Conservation (phyloP, 108 stramenopile species). For the Epithemia pelagica region DNA sequence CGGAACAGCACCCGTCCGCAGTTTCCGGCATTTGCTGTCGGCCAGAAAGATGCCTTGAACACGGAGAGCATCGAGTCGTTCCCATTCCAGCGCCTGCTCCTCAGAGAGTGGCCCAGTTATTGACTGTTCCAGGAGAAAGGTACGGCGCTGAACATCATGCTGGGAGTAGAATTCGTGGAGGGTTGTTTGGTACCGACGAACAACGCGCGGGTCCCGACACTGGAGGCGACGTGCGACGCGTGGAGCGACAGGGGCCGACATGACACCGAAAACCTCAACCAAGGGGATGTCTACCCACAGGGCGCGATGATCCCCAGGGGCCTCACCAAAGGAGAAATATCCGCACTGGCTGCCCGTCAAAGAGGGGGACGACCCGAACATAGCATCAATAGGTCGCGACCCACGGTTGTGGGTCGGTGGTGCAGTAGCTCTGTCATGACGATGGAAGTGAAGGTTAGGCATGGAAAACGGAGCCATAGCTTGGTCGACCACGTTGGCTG, state of each 20-base stretch:
- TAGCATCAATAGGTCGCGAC: too few species aligned
- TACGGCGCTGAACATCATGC: not conserved
- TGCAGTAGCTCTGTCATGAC: too few species aligned
- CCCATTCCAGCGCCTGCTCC: not conserved
- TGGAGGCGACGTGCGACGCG: not conserved
- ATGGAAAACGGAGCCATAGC: too few species aligned
- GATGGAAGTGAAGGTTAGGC: too few species aligned
- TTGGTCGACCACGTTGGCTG: too few species aligned
- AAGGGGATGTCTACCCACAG: not conserved
- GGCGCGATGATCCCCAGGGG: not conserved
- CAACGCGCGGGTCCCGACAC: not conserved
- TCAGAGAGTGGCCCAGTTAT: not conserved
- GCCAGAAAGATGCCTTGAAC: not conserved
- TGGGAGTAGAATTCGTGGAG: not conserved
- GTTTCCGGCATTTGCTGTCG: not conserved
- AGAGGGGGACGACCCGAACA: too few species aligned
- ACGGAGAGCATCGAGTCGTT: not conserved
- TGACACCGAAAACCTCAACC: not conserved
- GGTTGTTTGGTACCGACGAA: not conserved
- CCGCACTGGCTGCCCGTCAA: too few species aligned
- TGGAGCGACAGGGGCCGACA: not conserved
- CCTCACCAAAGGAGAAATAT: not conserved
- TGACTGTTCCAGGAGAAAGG: not conserved
- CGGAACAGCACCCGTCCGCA: not conserved
- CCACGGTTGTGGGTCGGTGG: too few species aligned